Evolutionary conservation across 2,329 filamentous ascomycete species (phyloP).

Genomic region (Xylariales sp.): DNA sequence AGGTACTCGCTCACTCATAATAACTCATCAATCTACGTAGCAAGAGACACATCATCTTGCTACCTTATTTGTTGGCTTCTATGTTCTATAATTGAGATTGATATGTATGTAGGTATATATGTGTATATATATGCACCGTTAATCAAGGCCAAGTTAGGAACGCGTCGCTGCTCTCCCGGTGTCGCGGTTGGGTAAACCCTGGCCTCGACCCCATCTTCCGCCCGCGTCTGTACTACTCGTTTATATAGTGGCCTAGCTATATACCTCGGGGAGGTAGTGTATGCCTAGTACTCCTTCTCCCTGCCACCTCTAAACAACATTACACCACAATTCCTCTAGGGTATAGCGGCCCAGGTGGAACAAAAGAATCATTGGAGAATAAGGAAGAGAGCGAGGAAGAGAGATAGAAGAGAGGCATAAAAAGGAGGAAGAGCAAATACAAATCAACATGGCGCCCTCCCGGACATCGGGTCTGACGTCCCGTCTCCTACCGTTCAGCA

Average conservation of each 20-base stretch:
- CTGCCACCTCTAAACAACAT: constrained; percentile 19
- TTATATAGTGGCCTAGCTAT: too few species aligned
- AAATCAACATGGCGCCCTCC: constrained; percentile 31
- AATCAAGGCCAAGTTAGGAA: background rate
- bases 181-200: constrained; percentile 1
- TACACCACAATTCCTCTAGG: background rate
- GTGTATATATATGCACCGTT: background rate
- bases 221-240: background rate
- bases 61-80: background rate
- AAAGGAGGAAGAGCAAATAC: background rate
- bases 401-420: background rate
- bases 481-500: constrained; percentile 67
- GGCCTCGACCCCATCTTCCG: background rate
- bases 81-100: too few species aligned
- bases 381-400: background rate
- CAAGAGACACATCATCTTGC: background rate
- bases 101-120: background rate
- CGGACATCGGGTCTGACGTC: constrained; percentile 18
- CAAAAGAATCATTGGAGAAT: background rate
- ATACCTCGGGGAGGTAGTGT: too few species aligned
- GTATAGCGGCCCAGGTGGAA: background rate
- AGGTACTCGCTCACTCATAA: too few species aligned
- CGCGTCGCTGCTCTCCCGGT: background rate
- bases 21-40: background rate
- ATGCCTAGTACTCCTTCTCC: background rate